Evolutionary conservation across 2,329 filamentous ascomycete species (phyloP), one percentile per base, ranked within the genome.

Genomic region (Alternaria tenuissima): DNA sequence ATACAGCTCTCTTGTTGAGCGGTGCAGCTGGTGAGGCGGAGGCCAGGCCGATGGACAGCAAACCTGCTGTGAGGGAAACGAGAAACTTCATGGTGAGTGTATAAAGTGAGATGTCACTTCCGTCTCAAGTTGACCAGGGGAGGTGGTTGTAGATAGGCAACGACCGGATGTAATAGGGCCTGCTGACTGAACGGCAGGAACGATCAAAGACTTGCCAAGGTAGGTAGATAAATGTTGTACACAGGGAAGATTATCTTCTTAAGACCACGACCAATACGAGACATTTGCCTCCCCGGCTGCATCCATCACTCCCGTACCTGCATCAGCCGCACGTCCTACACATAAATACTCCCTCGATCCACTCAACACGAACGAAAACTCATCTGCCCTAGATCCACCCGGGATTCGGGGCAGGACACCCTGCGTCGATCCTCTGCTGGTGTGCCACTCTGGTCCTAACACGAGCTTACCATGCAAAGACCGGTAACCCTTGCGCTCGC

Each of bases 1-100:
- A 82, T 14, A 79, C 69, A 36, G 60, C 60, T 51, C 73, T 75
- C 16, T 62, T 68, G n/a, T 66, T 65, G 20, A 65, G 28, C 6
- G 60, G 44, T 24, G 55, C 36, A 38, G 53, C 57, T 38, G 62
- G 62, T 24, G 60, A 57, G 22, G 59, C 62, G 20, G 65, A 58
- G 28, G 64, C 65, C 39, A 67, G 36, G 55, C 61, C 62, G 8
- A 67, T 52, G n/a, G 70, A 69, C 32, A 72, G 57, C 34, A 70
- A 34, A 18, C 64, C 64, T 34, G 66, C 63, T 9, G 68, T 61
- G 9, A 72, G 52, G 5, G 63, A 65, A 41, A 64, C 43, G 18
- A 72, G 32, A 20, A 70, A 61, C 63, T 62, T 71, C 69, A 72
- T 72, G 1, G 9, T 52, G 34, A 18, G 18, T 12, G 8, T 43